phyloP scores from a whole-genome alignment of 768 basidiomycete species.

The Kwoniella dejecticola region DNA sequence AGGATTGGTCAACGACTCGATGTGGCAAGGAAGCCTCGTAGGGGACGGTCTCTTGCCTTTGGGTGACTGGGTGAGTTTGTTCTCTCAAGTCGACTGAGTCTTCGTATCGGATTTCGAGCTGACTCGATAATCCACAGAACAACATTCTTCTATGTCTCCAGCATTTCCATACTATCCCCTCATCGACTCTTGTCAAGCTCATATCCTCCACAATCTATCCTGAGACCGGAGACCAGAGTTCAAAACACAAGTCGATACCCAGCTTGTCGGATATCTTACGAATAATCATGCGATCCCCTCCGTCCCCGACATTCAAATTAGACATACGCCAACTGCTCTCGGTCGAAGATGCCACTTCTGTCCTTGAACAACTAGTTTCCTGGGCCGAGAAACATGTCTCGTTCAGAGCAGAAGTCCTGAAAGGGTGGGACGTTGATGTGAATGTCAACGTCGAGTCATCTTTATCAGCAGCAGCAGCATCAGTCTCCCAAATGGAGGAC shows the following conservation, averaged over 20 bases:
- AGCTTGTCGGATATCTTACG: conserved; percentile 4
- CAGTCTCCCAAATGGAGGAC: not conserved
- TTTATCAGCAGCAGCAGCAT: not conserved
- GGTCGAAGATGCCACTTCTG: conserved; percentile 40
- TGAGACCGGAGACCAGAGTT: not conserved
- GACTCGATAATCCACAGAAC: conserved; percentile 22
- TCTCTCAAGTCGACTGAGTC: not conserved
- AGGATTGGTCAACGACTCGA: conserved; percentile 34
- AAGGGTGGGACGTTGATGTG: conserved; percentile 28
- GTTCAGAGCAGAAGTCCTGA: conserved; percentile 11
- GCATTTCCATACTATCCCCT: conserved; percentile 26
- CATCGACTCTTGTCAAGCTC: conserved; percentile 30
- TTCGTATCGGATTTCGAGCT: not conserved
- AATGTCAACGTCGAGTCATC: not conserved
- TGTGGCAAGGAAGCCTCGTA: conserved; percentile 42
- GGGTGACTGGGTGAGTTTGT: conserved; percentile 48
- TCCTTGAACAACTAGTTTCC: conserved; percentile 31
- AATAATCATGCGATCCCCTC: conserved; percentile 30
- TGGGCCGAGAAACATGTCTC: conserved; percentile 43
- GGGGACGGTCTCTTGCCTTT: conserved; percentile 33
- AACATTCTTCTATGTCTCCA: conserved; percentile 31
- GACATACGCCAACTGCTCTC: conserved; percentile 37
- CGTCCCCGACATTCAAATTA: conserved; percentile 40
- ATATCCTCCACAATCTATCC: conserved; percentile 22
- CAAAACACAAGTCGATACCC: not conserved